Base-by-base conservation (phyloP, 495 filamentous ascomycete genomes). In the Amorphotheca resinae region DNA sequence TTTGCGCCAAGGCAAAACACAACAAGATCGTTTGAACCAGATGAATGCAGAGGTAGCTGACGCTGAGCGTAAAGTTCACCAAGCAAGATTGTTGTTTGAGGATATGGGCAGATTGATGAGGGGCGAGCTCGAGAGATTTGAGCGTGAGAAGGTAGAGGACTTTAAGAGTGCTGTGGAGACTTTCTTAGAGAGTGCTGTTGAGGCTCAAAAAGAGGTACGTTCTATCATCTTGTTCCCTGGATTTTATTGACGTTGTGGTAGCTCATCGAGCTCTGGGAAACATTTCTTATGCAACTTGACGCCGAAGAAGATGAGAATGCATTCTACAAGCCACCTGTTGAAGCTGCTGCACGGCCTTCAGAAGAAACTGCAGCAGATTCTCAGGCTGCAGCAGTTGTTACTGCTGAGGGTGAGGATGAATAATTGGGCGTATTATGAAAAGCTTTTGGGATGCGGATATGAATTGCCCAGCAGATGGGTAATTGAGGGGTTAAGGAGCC, bases 191-290 rank as follows among this genome's bases (percentile, higher is more conserved):
- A 84, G 88, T 45, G 84, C 89, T 14, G 87, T 98, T 2, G 91
- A 98, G 65, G 93, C 86, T 40, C 91, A 98, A 67, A 98, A 98
- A 65, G 91, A 98, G 81, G 91, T 89, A 60, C 56, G 75, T 62
- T 18, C 4, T 1, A 22, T 2, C 5, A 3, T 11, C 1, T 1
- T 14, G 25, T 16, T 39, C 7, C 16, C 18, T 17, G 18, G 38
- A 20, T 16, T 2, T 35, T 22, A 21, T 34, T 47, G 33, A 45
- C 42, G 14, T 15, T 37, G 26, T 22, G 7, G 42, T 53, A 98
- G 91, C 72, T 98, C 53, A 98, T 98, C 52, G 91, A 98, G 59
- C 74, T 95, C 23, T 98, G 91, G 91, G 91, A 98, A 60, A 95
- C 91, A 2, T 98, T 93, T 69, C 69, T 98, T 6, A 74, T 95